Percentiles rank a stretch among this genome's conserved stretches.
These are phyloP conservation scores for Paramecium pentaurelia DNA, from an alignment of 73 alveolate genomes.

Conservation along the genomic window DNA sequence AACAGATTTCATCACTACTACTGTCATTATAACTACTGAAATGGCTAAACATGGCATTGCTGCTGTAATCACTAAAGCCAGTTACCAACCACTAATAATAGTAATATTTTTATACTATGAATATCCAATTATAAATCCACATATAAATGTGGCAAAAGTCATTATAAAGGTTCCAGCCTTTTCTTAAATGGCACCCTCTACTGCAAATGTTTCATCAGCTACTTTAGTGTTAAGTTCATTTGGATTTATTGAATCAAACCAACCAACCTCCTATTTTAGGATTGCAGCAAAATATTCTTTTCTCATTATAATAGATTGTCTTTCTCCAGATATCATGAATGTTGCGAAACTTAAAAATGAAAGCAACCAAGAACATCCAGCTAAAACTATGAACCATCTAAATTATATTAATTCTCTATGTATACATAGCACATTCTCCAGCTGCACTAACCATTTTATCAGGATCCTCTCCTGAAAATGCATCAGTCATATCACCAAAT, in stretches of 20 bases:
- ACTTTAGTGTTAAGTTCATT: slow-evolving; percentile 67
- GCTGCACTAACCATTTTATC: slow-evolving; percentile 49
- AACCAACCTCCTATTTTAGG: slow-evolving; percentile 70
- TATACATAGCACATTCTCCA: not conserved
- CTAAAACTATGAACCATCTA: slow-evolving; percentile 24
- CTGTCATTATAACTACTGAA: slow-evolving; percentile 46
- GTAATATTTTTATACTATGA: slow-evolving; percentile 39
- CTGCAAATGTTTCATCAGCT: slow-evolving; percentile 66
- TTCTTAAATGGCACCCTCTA: slow-evolving; percentile 77
- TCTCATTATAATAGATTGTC: slow-evolving; percentile 51
- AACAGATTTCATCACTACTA: slow-evolving; percentile 52
- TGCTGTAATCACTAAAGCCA: slow-evolving; percentile 68
- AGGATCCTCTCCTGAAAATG: slow-evolving; percentile 53
- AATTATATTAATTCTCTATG: not conserved
- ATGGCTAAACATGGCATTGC: slow-evolving; percentile 64
- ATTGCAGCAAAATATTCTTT: slow-evolving; percentile 66
- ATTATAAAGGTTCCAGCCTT: slow-evolving; percentile 66
- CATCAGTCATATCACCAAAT: slow-evolving; percentile 58
- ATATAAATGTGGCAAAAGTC: slow-evolving; percentile 62
- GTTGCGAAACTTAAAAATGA: not conserved
- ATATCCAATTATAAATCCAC: slow-evolving; percentile 61
- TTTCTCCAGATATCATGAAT: slow-evolving; percentile 56
- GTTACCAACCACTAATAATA: slow-evolving; percentile 69
- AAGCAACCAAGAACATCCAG: not conserved
- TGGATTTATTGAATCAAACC: slow-evolving; percentile 79